Percentiles rank a stretch among this genome's conserved stretches.
Conservation (phyloP, 192 early-diverging fungal species). For the Coemansia sp. region DNA sequence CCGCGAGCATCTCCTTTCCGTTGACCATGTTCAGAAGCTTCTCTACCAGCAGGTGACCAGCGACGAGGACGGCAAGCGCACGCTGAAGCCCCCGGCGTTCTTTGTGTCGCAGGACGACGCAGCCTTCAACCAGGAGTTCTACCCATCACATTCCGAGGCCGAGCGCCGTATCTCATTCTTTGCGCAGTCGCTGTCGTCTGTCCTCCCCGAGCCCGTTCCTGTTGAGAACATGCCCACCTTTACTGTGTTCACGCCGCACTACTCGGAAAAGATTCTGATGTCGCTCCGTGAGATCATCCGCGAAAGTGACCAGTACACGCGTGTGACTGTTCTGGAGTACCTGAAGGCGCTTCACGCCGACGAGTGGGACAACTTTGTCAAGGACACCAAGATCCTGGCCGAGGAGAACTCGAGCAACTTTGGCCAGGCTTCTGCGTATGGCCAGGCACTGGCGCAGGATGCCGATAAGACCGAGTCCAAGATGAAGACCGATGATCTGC, state of each 20-base stretch:
- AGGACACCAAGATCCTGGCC: constrained; percentile 78
- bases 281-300: constrained; percentile 81
- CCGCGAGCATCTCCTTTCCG: constrained; percentile 72
- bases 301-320: constrained; percentile 77
- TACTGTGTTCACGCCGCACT: constrained; percentile 82
- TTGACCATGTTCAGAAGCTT: constrained; percentile 72
- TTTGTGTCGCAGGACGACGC: constrained; percentile 77
- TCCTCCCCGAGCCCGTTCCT: constrained; percentile 75
- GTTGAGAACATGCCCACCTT: constrained; percentile 85
- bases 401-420: constrained; percentile 64
- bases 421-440: constrained; percentile 53
- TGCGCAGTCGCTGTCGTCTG: constrained; percentile 79
- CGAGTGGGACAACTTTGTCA: constrained; percentile 91
- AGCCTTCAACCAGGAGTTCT: constrained; percentile 70
- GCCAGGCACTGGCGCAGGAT: constrained; percentile 54
- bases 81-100: constrained; percentile 70
- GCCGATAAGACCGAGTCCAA: constrained; percentile 62
- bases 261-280: constrained; percentile 82
- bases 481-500: constrained; percentile 73
- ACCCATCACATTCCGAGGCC: constrained; percentile 73
- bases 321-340: constrained; percentile 80
- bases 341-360: constrained; percentile 73
- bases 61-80: constrained; percentile 66
- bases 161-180: constrained; percentile 84
- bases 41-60: constrained; percentile 72